Evolutionary conservation across 2,329 filamentous ascomycete genomes (phyloP), one percentile per base, ranked within the genome.

Genomic region (Fusarium anthophilum): DNA sequence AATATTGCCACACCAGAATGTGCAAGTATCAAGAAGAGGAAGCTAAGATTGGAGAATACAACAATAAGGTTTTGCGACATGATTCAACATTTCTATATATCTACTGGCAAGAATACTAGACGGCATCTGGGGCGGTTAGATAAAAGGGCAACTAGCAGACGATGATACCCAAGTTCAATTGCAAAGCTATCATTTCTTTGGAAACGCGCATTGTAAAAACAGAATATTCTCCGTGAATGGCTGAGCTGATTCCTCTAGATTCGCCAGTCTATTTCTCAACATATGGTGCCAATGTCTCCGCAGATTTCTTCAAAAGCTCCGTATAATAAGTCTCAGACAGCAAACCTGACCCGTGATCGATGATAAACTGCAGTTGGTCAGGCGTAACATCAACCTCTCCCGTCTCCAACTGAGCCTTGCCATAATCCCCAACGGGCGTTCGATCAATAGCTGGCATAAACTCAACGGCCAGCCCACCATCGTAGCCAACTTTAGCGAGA

Each of bases 401-500:
- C 2, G 56, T 62, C 30, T 76, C 74, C 51, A 76, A 35, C 32
- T 76, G 70, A 11, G 18, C 47, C 6, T n/a, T 24, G 7, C 74
- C 73, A 18, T 54, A 76, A 15, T 63, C 53, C 0, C 70, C 70
- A 2, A 72, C 38, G 0, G 74, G 74, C 0, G 73, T 69, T 4
- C 73, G 70, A 44, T 76, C 74, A 65, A 75, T 74, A 2, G 73
- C 41, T 8, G 74, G 74, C 74, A 76, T 76, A 9, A 69, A 76
- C 30, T 76, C 74, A 15, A 76, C 73, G 0, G 70, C 62, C 17
- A 76, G 6, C 0, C 51, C 73, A 6, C 74, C 73, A 30, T 70
- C 45, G 6, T 76, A 76, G 0, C 73, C 70, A 8, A 37, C 63
- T 43, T 74, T 60, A 3, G 24, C 30, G 1, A 76, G 51, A 1